Percentiles rank a stretch among this genome's conserved stretches.
phyloP scores from a whole-genome alignment of 495 filamentous ascomycete species.

The Penicillium desertorum region DNA sequence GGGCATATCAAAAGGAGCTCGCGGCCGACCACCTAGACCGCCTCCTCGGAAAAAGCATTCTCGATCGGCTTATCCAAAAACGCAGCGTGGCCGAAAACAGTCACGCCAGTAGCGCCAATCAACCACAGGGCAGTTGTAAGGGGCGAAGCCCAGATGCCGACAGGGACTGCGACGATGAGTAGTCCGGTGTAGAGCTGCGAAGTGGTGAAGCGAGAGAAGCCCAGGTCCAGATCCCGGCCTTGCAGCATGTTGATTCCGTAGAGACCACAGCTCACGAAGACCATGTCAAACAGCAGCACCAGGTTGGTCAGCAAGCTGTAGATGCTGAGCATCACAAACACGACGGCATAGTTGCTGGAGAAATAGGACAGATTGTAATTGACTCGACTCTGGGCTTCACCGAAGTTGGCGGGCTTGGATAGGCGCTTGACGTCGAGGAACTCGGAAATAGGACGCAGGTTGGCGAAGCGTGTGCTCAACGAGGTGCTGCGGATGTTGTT shows the following conservation, averaged over 20 bases:
- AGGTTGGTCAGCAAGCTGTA: conserved; percentile 89
- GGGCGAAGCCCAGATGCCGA: conserved; percentile 79
- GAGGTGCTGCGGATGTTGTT: conserved; percentile 74
- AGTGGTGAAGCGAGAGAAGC: conserved; percentile 76
- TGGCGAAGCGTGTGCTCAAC: conserved; percentile 79
- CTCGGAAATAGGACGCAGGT: conserved; percentile 86
- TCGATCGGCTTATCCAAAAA: conserved; percentile 99
- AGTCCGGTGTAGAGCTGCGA: conserved; percentile 93
- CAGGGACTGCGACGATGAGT: conserved; percentile 74
- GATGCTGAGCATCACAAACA: conserved; percentile 92
- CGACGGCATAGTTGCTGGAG: conserved; percentile 94
- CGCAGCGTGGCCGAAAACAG: conserved; percentile 89
- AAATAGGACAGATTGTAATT: conserved; percentile 98
- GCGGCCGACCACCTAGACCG: conserved; percentile 99
- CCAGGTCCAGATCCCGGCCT: conserved; percentile 84
- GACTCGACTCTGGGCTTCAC: conserved; percentile 86
- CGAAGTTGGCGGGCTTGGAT: conserved; percentile 89
- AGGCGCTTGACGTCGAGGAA: conserved; percentile 95
- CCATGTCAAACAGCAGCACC: conserved; percentile 82
- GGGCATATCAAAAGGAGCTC: conserved; percentile 95
- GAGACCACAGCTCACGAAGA: conserved; percentile 80
- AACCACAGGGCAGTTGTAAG: conserved; percentile 85
- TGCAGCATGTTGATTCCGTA: conserved; percentile 86
- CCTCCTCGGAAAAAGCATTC: conserved; percentile 99
- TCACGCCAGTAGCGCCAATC: conserved; percentile 88